Conservation (phyloP, 176 grass and related monocot genomes). For the Thalia dealbata region DNA sequence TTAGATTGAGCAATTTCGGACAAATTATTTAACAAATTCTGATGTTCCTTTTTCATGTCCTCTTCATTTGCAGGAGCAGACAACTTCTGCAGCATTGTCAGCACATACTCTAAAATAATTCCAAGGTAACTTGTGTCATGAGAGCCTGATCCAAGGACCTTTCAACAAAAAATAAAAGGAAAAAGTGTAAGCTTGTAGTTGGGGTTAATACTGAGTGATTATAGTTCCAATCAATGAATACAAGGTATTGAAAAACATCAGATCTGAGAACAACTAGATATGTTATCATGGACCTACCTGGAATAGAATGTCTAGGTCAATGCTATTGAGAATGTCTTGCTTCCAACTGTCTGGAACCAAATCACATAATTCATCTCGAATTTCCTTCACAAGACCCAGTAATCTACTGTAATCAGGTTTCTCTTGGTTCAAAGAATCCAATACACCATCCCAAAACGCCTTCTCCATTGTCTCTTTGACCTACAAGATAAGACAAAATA, state of each 20-base stretch:
- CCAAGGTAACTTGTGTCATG: conserved; percentile 60
- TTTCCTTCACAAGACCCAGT: conserved; percentile 71
- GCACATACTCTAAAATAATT: conserved; percentile 66
- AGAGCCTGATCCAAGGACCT: conserved; percentile 58
- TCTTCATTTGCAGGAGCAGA: conserved; percentile 70
- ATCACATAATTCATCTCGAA: conserved; percentile 73
- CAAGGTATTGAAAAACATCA: not conserved
- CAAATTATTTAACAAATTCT: conserved; percentile 57
- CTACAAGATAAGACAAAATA: conserved; percentile 18
- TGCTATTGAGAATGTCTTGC: conserved; percentile 59
- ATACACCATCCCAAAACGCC: conserved; percentile 79
- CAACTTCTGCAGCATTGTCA: conserved; percentile 48
- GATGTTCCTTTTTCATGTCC: conserved; percentile 53
- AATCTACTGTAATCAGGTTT: conserved; percentile 58
- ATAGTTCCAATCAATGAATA: not conserved
- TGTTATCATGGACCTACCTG: conserved; percentile 33
- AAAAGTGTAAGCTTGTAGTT: conserved; percentile 8
- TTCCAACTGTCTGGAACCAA: conserved; percentile 75
- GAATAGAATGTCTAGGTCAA: conserved; percentile 84
- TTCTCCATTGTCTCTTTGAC: conserved; percentile 80
- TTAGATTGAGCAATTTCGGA: conserved; percentile 39
- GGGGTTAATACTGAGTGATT: conserved; percentile 5
- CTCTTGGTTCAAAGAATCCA: conserved; percentile 55
- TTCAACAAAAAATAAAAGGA: conserved; percentile 18
- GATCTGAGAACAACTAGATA: not conserved